A percentile compares a stretch with the other conserved stretches of the same genome.
Evolutionary conservation across 768 basidiomycete genomes (phyloP).

Genomic region (Hygrophoropsis aurantiaca): DNA sequence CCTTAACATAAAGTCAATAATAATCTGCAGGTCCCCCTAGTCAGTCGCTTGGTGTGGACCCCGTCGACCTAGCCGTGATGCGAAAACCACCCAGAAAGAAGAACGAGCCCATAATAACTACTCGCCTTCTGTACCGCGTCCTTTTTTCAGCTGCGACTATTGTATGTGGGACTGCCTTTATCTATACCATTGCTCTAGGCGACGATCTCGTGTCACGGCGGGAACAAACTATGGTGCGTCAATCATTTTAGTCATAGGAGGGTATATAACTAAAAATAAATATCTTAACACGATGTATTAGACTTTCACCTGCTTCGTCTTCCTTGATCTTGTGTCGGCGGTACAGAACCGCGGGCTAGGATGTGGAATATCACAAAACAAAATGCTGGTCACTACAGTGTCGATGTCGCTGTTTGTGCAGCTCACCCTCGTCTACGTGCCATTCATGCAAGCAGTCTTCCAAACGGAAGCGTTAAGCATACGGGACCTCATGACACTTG

Average conservation of each 20-base stretch:
- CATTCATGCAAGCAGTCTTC: conserved; percentile 88
- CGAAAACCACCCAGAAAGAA: conserved; percentile 89
- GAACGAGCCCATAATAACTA: conserved; percentile 84
- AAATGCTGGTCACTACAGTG: conserved; percentile 87
- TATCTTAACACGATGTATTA: conserved; percentile 29
- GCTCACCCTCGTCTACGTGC: conserved; percentile 85
- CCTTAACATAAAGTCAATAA: neutral
- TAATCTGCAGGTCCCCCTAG: conserved; percentile 75
- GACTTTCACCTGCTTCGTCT: conserved; percentile 97
- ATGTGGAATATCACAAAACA: conserved; percentile 81
- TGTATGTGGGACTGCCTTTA: conserved; percentile 82
- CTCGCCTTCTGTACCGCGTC: conserved; percentile 71
- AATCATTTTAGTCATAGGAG: neutral
- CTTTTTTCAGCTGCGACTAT: conserved; percentile 94
- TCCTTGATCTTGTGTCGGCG: conserved; percentile 94
- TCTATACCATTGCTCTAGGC: conserved; percentile 79
- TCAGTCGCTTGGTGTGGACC: conserved; percentile 95
- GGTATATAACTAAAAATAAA: neutral
- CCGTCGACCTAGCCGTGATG: conserved; percentile 93
- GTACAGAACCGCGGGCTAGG: conserved; percentile 91
- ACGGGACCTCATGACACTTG: conserved; percentile 68
- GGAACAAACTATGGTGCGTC: conserved; percentile 93
- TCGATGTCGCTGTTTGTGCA: conserved; percentile 83
- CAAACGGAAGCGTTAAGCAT: conserved; percentile 81
- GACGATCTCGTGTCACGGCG: conserved; percentile 82